These are phyloP conservation scores for Erysimum cheiri DNA, from an alignment of 441 rosid genomes.

Conservation along the genomic window DNA sequence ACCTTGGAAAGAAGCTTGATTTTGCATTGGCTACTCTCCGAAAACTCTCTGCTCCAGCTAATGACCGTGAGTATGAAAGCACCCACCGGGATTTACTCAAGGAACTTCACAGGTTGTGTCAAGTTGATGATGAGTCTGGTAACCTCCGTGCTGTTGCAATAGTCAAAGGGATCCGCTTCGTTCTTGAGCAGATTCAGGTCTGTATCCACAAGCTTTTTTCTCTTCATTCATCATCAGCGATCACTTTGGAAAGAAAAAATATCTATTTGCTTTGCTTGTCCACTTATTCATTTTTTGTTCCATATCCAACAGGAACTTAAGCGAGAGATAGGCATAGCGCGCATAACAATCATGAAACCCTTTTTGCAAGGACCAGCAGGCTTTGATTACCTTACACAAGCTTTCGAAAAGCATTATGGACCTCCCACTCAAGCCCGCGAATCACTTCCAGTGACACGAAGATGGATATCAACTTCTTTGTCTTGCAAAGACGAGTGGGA, in stretches of 20 bases:
- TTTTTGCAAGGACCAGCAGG: constrained; percentile 86
- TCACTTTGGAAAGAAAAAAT: constrained; percentile 12
- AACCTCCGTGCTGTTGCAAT: constrained; percentile 62
- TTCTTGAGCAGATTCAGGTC: constrained; percentile 91
- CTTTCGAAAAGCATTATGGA: constrained; percentile 69
- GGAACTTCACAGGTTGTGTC: constrained; percentile 67
- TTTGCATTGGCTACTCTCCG: constrained; percentile 75
- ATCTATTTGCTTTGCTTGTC: constrained; percentile 7
- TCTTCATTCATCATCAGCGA: neutral
- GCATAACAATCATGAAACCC: constrained; percentile 75
- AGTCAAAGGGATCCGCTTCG: constrained; percentile 83
- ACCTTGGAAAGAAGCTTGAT: constrained; percentile 82
- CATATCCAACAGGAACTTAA: constrained; percentile 42
- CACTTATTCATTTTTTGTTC: constrained; percentile 14
- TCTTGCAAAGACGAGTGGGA: constrained; percentile 72
- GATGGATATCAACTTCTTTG: constrained; percentile 68
- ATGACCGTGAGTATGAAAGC: constrained; percentile 67
- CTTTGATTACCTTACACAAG: constrained; percentile 72
- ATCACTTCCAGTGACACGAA: constrained; percentile 61
- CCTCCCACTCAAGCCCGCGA: constrained; percentile 52
- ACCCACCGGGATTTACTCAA: constrained; percentile 57
- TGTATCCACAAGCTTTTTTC: constrained; percentile 9
- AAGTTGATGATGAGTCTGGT: constrained; percentile 54
- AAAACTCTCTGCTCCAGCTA: constrained; percentile 82
- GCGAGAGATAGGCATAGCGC: constrained; percentile 76